These are phyloP conservation scores for Penicillium subrubescens DNA, from an alignment of 495 filamentous ascomycete species.

Conservation along the genomic window DNA sequence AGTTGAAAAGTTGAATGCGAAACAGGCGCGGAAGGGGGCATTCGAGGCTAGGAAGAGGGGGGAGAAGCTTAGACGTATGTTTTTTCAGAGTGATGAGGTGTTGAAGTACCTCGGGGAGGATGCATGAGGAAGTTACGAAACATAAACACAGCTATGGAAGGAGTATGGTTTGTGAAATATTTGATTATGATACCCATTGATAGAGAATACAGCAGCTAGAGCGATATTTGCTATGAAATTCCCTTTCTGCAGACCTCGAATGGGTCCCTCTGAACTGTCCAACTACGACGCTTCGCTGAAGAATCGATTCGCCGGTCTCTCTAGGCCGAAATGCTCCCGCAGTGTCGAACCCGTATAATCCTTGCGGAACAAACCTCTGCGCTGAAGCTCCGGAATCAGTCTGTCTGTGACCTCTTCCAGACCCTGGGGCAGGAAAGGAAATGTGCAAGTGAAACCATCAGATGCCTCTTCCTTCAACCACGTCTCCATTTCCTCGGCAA, in stretches of 20 bases:
- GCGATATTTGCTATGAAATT: not conserved
- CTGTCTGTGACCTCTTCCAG: conserved; percentile 51
- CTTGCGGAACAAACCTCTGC: conserved; percentile 50
- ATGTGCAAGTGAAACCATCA: conserved; percentile 51
- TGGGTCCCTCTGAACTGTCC: not conserved
- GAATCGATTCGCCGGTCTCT: conserved; percentile 53
- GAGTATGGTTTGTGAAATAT: not conserved
- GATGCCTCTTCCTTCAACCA: conserved; percentile 51
- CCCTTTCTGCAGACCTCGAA: not conserved
- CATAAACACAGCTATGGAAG: not conserved
- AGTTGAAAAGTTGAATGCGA: conserved; percentile 66
- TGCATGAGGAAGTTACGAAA: conserved; percentile 6
- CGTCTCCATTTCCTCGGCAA: conserved; percentile 51
- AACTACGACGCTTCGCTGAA: conserved; percentile 28
- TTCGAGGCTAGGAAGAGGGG: conserved; percentile 60
- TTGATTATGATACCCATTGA: conserved; percentile 7
- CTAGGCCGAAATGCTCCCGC: conserved; percentile 54
- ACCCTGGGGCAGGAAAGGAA: conserved; percentile 54
- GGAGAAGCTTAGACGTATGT: conserved; percentile 64
- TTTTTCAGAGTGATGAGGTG: conserved; percentile 70
- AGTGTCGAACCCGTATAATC: conserved; percentile 46
- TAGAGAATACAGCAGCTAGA: not conserved
- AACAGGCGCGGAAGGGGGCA: conserved; percentile 63
- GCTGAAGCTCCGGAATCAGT: conserved; percentile 54
- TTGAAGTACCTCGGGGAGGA: conserved; percentile 67